Conservation (phyloP, 495 filamentous ascomycete genomes). For the Hypoxylon rickii region DNA sequence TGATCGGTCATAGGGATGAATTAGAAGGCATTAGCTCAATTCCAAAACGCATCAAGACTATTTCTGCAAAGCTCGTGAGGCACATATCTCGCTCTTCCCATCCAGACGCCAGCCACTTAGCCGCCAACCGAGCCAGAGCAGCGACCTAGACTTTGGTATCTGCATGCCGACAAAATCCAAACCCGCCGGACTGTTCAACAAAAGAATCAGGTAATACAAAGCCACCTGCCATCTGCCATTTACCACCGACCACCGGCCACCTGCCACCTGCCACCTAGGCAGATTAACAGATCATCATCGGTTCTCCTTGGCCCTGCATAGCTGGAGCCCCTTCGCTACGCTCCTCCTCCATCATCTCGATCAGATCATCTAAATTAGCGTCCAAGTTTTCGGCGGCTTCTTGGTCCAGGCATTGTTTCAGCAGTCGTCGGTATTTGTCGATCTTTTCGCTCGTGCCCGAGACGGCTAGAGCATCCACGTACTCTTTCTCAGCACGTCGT, state of each 20-base stretch:
- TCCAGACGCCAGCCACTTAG: constrained; percentile 20
- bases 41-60: constrained; percentile 1
- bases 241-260: too few species aligned
- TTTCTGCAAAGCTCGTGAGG: constrained; percentile 8
- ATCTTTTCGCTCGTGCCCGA: constrained; percentile 54
- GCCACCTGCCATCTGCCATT: too few species aligned
- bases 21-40: constrained; percentile 1
- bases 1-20: too few species aligned
- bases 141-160: constrained; percentile 4
- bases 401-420: constrained; percentile 50
- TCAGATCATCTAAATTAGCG: constrained; percentile 52
- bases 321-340: constrained; percentile 26
- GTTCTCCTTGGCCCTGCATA: constrained; percentile 27
- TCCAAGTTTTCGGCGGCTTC: constrained; percentile 54
- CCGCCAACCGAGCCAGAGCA: constrained; percentile 2
- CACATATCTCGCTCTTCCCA: constrained; percentile 18
- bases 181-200: too few species aligned
- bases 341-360: constrained; percentile 58
- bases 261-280: too few species aligned
- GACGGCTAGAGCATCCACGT: constrained; percentile 51
- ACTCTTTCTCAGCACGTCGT: constrained; percentile 47
- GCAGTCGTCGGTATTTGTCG: constrained; percentile 52
- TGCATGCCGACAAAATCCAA: too few species aligned
- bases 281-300: constrained; percentile 35
- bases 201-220: neutral